Evolutionary conservation across 768 basidiomycete species (phyloP).

Genomic region (Xanthoconium purpureum): DNA sequence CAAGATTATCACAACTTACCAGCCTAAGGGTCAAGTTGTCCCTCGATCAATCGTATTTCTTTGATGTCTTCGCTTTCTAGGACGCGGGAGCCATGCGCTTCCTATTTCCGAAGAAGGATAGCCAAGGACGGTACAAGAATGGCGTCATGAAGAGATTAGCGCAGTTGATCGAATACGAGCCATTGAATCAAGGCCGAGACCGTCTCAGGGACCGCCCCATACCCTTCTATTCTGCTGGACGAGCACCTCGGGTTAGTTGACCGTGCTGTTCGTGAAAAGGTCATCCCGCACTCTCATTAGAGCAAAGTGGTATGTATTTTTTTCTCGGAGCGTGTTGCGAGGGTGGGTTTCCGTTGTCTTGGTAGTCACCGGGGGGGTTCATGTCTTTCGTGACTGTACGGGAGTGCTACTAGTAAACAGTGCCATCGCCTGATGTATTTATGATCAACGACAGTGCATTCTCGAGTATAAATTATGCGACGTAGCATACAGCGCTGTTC

Average conservation of each 20-base stretch:
- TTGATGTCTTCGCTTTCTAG: neutral
- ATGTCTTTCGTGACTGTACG: too few relatives aligned
- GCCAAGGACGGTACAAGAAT: slow-evolving; percentile 13
- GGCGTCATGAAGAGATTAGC: neutral
- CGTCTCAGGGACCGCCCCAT: too few relatives aligned
- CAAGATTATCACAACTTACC: slow-evolving; percentile 8
- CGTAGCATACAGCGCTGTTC: neutral
- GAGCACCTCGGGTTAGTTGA: slow-evolving; percentile 2
- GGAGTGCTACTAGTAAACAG: too few relatives aligned
- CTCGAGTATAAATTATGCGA: neutral
- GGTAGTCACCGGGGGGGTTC: too few relatives aligned
- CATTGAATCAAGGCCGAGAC: slow-evolving; percentile 17
- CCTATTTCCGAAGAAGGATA: slow-evolving; percentile 18
- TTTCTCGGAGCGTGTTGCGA: too few relatives aligned
- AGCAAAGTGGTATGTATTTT: neutral
- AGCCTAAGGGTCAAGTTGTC: neutral
- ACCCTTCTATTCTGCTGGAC: too few relatives aligned
- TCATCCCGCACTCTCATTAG: neutral
- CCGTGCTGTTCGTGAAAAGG: neutral
- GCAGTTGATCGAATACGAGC: slow-evolving; percentile 5
- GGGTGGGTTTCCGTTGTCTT: too few relatives aligned
- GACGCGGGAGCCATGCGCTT: slow-evolving; percentile 9
- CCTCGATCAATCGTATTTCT: too few relatives aligned
- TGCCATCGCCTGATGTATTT: too few relatives aligned
- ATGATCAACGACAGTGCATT: too few relatives aligned